These are phyloP conservation scores for Aureobasidium sp. DNA, from an alignment of 2,329 filamentous ascomycete species.

Conservation along the genomic window DNA sequence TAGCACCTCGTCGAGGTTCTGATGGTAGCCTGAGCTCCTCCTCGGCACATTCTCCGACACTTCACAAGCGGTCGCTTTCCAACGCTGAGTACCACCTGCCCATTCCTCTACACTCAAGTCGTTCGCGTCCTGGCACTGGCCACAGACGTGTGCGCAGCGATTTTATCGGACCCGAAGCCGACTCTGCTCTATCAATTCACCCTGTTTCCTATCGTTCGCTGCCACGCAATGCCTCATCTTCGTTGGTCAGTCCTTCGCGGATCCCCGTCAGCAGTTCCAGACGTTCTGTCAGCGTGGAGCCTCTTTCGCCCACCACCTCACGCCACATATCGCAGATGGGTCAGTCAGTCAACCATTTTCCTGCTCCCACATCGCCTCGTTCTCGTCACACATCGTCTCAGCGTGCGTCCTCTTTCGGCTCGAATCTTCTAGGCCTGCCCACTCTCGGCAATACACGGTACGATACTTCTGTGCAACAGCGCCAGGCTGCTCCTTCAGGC, in stretches of 20 bases:
- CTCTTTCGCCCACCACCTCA: constrained; percentile 5
- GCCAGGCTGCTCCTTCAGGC: constrained; percentile 20
- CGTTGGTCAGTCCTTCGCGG: constrained; percentile 20
- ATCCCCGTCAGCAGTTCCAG: constrained; percentile 25
- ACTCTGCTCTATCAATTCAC: neutral
- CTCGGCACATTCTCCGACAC: constrained; percentile 1
- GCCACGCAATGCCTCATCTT: neutral
- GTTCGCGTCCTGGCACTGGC: neutral
- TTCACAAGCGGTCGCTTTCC: constrained; percentile 16
- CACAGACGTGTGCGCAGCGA: constrained; percentile 9
- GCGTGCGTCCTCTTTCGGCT: constrained; percentile 17
- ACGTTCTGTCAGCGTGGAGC: constrained; percentile 3
- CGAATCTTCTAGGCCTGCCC: constrained; percentile 18
- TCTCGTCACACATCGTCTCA: neutral
- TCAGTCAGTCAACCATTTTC: constrained; percentile 7
- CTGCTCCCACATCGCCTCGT: constrained; percentile 3
- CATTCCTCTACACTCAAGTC: neutral
- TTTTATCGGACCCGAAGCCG: neutral
- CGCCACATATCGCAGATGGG: constrained; percentile 9
- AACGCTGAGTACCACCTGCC: constrained; percentile 2
- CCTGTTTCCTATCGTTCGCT: neutral
- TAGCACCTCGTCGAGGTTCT: constrained; percentile 50
- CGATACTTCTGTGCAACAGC: constrained; percentile 33
- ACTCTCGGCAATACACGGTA: constrained; percentile 28
- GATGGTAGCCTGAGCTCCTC: constrained; percentile 53